Conservation (phyloP, 1,284 basidiomycete species). For the Ustilago esculenta region DNA sequence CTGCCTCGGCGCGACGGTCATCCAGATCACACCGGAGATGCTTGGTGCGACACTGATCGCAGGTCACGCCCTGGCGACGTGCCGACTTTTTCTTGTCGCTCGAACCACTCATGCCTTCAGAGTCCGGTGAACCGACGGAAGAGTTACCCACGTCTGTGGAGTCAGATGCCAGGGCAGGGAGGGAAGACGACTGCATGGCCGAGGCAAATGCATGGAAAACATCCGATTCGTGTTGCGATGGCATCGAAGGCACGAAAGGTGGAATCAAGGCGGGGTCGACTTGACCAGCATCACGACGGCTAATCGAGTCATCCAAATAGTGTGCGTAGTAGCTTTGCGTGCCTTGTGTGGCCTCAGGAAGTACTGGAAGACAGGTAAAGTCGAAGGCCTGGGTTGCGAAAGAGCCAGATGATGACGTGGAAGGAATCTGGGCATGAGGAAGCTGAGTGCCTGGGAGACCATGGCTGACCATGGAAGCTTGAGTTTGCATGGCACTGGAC, state of each 20-base stretch:
- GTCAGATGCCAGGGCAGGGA: slow-evolving; percentile 9
- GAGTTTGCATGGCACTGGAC: not conserved
- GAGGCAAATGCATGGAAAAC: slow-evolving; percentile 8
- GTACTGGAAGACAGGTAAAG: slow-evolving; percentile 13
- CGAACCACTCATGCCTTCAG: slow-evolving; percentile 12
- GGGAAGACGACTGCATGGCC: slow-evolving; percentile 9
- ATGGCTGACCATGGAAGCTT: not conserved
- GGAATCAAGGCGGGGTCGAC: slow-evolving; percentile 10
- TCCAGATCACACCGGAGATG: slow-evolving; percentile 60
- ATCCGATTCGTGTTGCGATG: not conserved
- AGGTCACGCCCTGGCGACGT: slow-evolving; percentile 51
- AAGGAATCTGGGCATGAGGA: not conserved
- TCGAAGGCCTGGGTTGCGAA: slow-evolving; percentile 9
- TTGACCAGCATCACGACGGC: slow-evolving; percentile 1
- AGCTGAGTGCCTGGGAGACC: slow-evolving; percentile 6
- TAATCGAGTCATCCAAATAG: slow-evolving; percentile 17
- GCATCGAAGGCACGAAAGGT: slow-evolving; percentile 8
- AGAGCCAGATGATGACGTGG: slow-evolving; percentile 7
- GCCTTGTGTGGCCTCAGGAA: slow-evolving; percentile 6
- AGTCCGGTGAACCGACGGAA: slow-evolving; percentile 12
- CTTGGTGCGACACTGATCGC: slow-evolving; percentile 60
- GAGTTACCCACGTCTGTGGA: slow-evolving; percentile 3
- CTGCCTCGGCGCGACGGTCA: slow-evolving; percentile 37
- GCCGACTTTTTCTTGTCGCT: slow-evolving; percentile 44
- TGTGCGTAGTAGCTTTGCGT: slow-evolving; percentile 27